These are phyloP conservation scores for Astrocystis sublimbata DNA, from an alignment of 495 filamentous ascomycete species.

Conservation along the genomic window DNA sequence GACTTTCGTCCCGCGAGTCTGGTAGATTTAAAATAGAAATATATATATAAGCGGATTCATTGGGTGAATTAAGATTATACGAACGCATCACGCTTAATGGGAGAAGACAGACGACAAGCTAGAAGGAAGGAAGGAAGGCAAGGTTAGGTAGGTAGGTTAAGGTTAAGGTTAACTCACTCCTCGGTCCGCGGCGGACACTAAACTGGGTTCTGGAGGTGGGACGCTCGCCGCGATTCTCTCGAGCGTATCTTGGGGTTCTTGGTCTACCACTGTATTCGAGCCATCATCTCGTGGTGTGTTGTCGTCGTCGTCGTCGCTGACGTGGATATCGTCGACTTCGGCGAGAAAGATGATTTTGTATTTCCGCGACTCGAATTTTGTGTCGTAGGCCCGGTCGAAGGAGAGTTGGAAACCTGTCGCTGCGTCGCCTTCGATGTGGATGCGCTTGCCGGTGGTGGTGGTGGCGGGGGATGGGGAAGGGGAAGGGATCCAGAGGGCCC, in stretches of 20 bases:
- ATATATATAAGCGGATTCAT: not conserved
- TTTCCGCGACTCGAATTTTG: constrained; percentile 1
- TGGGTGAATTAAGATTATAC: not conserved
- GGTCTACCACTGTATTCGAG: not conserved
- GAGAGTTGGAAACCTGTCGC: constrained; percentile 6
- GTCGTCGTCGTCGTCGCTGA: not conserved
- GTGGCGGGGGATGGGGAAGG: not conserved
- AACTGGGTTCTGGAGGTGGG: not conserved
- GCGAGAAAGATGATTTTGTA: not conserved
- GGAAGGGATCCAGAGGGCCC: constrained; percentile 7
- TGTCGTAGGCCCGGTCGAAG: constrained; percentile 9
- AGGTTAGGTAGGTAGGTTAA: too few relatives aligned
- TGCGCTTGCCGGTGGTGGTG: constrained; percentile 2
- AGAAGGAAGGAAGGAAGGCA: too few relatives aligned
- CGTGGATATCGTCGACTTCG: not conserved
- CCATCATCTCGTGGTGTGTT: not conserved
- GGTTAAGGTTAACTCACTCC: constrained; percentile 3
- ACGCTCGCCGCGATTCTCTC: not conserved
- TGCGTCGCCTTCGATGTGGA: constrained; percentile 6
- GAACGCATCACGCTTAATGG: not conserved
- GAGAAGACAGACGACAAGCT: not conserved
- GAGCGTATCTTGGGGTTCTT: not conserved
- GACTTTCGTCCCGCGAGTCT: constrained; percentile 2
- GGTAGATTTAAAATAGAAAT: not conserved
- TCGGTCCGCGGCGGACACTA: not conserved